Base-by-base conservation (phyloP, 495 filamentous ascomycete species). In the Xylaria longipes region DNA sequence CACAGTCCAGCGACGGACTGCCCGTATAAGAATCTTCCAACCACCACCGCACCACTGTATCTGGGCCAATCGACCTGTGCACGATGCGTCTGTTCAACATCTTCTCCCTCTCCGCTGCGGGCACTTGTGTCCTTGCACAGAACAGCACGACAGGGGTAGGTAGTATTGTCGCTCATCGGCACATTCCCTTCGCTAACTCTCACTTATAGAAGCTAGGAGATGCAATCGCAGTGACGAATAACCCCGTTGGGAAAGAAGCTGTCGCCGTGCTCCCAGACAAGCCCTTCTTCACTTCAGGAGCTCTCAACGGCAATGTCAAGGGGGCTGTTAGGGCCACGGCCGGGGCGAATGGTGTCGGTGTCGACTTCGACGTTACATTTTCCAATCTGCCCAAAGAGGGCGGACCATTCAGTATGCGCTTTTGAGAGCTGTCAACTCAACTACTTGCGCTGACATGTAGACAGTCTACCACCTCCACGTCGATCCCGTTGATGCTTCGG, bases 401-500 rank as follows among this genome's bases (percentile, higher is more conserved):
- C 39, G 91, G 91, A 5, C 91, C 93, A 6, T 94, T 94, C 84
- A 73, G 91, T 94, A 87, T 75, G 91, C 88, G 37, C 1, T 25
- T 11, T 12, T 56, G 20, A 60, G 31, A 45, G 57, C 27, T 60
- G 27, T 25, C 39, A 27, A 52, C 25, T 56, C 25, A 48, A 39
- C 29, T 27, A 31, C 45, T 22, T 37, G 11, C 37, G 63, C 70
- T 72, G 46, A 78, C 63, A 50, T 8, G 25, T 35, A 27, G n/a
- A 27, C 71, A 95, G 93, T 85, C 37, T 97, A 97, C 84, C 94
- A 97, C 74, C 86, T 97, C 76, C 93, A 97, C 83, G 88, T 89
- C 69, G 78, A 83, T 54, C 92, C 91, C 20, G 91, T 97, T 41
- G 90, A 91, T 4, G 81, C 83, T 45, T 81, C 90, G 75, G 94